Percentiles rank a stretch among this genome's conserved stretches.
These are phyloP conservation scores for Candida peoriensis DNA, from an alignment of 805 yeast genomes.

Conservation along the genomic window DNA sequence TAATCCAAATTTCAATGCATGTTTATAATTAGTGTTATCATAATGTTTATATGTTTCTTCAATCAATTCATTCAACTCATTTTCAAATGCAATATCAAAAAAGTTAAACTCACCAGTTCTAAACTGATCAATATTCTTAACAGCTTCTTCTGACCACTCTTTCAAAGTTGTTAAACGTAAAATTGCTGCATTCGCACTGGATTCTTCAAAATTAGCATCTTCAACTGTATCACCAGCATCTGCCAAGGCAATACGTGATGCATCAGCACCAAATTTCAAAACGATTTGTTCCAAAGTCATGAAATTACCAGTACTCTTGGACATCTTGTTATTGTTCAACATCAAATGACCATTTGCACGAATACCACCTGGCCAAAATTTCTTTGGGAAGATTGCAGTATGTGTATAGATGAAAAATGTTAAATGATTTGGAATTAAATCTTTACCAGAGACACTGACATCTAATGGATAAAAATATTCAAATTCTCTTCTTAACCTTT, in stretches of 20 bases:
- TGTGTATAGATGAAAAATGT: constrained; percentile 93
- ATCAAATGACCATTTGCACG: constrained; percentile 94
- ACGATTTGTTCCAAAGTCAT: constrained; percentile 82
- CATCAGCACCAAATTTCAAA: constrained; percentile 94
- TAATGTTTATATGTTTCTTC: constrained; percentile 71
- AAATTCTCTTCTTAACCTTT: constrained; percentile 83
- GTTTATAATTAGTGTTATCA: constrained; percentile 71
- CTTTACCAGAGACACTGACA: constrained; percentile 90
- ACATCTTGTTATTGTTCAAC: constrained; percentile 96
- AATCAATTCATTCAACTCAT: constrained; percentile 83
- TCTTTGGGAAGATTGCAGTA: constrained; percentile 87
- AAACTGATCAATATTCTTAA: constrained; percentile 44
- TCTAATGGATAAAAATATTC: constrained; percentile 97
- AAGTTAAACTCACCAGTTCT: constrained; percentile 53
- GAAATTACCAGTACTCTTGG: constrained; percentile 96
- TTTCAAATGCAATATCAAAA: constrained; percentile 86
- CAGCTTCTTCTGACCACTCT: constrained; percentile 89
- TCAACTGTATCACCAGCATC: constrained; percentile 98
- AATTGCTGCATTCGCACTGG: constrained; percentile 95
- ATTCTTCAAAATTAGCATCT: constrained; percentile 97
- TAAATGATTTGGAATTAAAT: constrained; percentile 93
- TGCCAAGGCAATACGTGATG: constrained; percentile 93
- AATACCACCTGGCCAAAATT: constrained; percentile 90
- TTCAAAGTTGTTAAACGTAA: constrained; percentile 86
- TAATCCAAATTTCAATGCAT: constrained; percentile 84